phyloP scores from a whole-genome alignment of 331 rosid genomes.

The Pyrus hybrid region DNA sequence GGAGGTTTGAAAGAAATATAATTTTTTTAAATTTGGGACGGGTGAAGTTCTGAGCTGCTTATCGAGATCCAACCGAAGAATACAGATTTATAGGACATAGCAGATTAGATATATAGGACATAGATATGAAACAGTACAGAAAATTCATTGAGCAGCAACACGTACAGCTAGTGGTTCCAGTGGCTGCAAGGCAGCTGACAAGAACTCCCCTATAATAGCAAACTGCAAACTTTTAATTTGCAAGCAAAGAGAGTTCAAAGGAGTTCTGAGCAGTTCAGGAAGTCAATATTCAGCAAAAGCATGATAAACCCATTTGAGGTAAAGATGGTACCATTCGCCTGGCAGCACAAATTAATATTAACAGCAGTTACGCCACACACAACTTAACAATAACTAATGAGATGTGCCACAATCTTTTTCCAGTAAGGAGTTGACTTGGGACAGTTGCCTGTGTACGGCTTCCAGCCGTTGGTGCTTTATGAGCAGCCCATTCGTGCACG shows the following conservation, averaged over 20 bases:
- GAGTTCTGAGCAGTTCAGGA: conserved; percentile 94
- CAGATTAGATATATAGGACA: not conserved
- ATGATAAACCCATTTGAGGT: conserved; percentile 74
- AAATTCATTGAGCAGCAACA: conserved; percentile 2
- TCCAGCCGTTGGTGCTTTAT: no score
- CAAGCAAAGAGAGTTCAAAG: conserved; percentile 94
- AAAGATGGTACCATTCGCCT: conserved; percentile 91
- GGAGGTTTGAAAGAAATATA: not conserved
- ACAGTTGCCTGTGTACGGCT: no score
- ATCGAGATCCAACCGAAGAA: not conserved
- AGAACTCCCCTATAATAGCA: conserved; percentile 78
- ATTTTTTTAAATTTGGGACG: not conserved
- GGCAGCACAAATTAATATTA: conserved; percentile 49
- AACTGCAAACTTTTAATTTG: conserved; percentile 98
- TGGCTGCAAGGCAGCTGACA: conserved; percentile 91
- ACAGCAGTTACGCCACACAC: no score
- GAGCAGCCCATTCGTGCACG: no score
- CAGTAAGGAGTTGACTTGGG: no score
- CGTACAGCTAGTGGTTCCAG: conserved; percentile 76
- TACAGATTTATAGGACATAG: not conserved
- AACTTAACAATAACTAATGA: no score
- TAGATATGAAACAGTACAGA: not conserved
- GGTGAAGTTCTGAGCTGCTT: not conserved
- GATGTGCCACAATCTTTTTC: no score
- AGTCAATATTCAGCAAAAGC: conserved; percentile 93